phyloP scores from a whole-genome alignment of 495 filamentous ascomycete genomes.

The Chlorociboria aeruginascens region DNA sequence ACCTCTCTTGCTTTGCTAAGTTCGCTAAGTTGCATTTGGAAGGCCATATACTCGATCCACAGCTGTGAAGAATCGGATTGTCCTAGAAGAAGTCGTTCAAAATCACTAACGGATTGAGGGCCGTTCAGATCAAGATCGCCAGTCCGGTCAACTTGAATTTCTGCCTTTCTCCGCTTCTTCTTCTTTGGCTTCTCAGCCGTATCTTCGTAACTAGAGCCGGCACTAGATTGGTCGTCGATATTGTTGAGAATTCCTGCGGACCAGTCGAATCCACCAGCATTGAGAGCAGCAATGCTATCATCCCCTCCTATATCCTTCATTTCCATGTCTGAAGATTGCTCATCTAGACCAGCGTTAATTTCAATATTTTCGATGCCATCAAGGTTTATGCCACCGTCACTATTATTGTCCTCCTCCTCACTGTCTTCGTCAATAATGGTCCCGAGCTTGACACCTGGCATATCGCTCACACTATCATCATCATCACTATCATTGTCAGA shows the following conservation, averaged over 20 bases:
- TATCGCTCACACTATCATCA: conserved; percentile 34
- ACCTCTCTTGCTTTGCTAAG: conserved; percentile 73
- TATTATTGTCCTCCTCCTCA: conserved; percentile 31
- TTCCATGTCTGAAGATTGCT: conserved; percentile 32
- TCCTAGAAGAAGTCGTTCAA: conserved; percentile 82
- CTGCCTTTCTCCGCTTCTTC: conserved; percentile 69
- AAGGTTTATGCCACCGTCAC: conserved; percentile 42
- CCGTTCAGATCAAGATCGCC: conserved; percentile 80
- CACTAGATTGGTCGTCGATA: conserved; percentile 28
- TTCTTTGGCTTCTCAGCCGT: conserved; percentile 45
- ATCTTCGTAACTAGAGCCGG: conserved; percentile 29
- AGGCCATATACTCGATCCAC: conserved; percentile 95
- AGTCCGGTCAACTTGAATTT: conserved; percentile 76
- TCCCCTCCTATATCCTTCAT: conserved; percentile 30
- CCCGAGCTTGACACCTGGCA: conserved; percentile 36
- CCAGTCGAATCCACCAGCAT: conserved; percentile 79
- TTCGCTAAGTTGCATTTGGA: conserved; percentile 86
- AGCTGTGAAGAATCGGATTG: conserved; percentile 80
- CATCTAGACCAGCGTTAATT: conserved; percentile 20
- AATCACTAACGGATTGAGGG: conserved; percentile 84
- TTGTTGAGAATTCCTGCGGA: conserved; percentile 46
- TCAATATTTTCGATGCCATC: conserved; percentile 28
- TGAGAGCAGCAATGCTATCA: conserved; percentile 46
- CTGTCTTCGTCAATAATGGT: conserved; percentile 37
- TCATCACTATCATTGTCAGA: conserved; percentile 41